phyloP scores from a whole-genome alignment of 2,329 filamentous ascomycete species.

The Phoma herbarum region DNA sequence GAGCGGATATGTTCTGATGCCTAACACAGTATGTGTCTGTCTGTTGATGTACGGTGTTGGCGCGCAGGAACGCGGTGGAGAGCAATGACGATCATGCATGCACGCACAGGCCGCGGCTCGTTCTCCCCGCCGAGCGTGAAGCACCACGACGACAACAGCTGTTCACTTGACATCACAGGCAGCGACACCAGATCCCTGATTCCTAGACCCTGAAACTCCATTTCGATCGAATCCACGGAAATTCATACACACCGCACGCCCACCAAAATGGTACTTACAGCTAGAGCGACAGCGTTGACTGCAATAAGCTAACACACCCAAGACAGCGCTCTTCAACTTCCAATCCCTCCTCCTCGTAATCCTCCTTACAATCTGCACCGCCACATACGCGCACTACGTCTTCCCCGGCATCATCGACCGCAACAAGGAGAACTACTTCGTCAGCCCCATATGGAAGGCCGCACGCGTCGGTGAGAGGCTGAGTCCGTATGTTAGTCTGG shows the following conservation, averaged over 20 bases:
- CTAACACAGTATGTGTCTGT: background rate
- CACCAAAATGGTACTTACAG: slow-evolving; percentile 25
- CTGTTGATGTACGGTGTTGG: slow-evolving; percentile 7
- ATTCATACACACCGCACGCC: background rate
- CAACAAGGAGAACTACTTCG: slow-evolving; percentile 82
- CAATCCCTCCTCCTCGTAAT: slow-evolving; percentile 94
- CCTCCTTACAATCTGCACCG: slow-evolving; percentile 94
- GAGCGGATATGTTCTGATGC: background rate
- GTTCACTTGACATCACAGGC: slow-evolving; percentile 6
- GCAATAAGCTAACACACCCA: slow-evolving; percentile 16
- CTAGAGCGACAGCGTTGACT: background rate
- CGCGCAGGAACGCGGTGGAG: slow-evolving; percentile 3
- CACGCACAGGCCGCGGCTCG: slow-evolving; percentile 24
- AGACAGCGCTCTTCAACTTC: slow-evolving; percentile 99
- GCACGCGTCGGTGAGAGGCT: slow-evolving; percentile 91
- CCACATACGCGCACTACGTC: slow-evolving; percentile 89
- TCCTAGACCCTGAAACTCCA: no score
- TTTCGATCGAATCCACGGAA: no score
- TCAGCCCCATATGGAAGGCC: slow-evolving; percentile 95
- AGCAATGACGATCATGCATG: slow-evolving; percentile 24
- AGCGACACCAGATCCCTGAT: background rate
- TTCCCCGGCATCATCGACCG: slow-evolving; percentile 90
- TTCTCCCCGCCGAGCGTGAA: slow-evolving; percentile 19
- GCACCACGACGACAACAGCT: slow-evolving; percentile 21
- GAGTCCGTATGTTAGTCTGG: slow-evolving; percentile 94